Base-by-base conservation (phyloP, 2,329 filamentous ascomycete species). In the Fusarium stilboides region DNA sequence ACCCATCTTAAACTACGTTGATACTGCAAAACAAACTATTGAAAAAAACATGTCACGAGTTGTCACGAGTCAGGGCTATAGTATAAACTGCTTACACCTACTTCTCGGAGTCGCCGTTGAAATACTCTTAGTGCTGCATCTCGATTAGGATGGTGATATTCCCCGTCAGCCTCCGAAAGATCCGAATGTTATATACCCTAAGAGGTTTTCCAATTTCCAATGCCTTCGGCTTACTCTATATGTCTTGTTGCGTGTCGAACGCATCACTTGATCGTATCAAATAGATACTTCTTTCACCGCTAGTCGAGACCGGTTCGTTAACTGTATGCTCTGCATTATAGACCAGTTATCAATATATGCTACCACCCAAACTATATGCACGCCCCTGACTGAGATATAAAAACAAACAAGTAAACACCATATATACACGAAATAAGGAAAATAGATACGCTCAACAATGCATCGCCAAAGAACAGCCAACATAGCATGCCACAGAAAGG, bases 81-180 rank as follows among this genome's bases (percentile, higher is more conserved):
- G 33, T 47, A 44, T 42, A 58, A 34, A 33, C 31, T 70, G 57
- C 66, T 45, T 39, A 37, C 45, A 52, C 19, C 37, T 60, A 52
- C 61, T 49, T 59, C 53, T 69, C 68, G 68, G 68, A 24, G 53
- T 59, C 44, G 46, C 68, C 65, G 68, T 45, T 40, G 45, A 20
- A n/a, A 37, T 44, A 28, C 33, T 36, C n/a, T 49, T 24, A 37
- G 31, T 52, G 31, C 36, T 57, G 24, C 24, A 14, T 57, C 51
- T 69, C 51, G 33, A 53, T 43, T 28, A 20, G 49, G 44, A 57
- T 56, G 17, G 36, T 49, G 31, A 57, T 34, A 43, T 33, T 52
- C 33, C 46, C 44, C 37, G 19, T 57, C 57, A 43, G 46, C 53
- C 42, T 39, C 62, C 62, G 58, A 59, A 19, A 34, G 36, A 57